Base-by-base conservation (phyloP, 495 filamentous ascomycete species). In the Annulohypoxylon moriforme region DNA sequence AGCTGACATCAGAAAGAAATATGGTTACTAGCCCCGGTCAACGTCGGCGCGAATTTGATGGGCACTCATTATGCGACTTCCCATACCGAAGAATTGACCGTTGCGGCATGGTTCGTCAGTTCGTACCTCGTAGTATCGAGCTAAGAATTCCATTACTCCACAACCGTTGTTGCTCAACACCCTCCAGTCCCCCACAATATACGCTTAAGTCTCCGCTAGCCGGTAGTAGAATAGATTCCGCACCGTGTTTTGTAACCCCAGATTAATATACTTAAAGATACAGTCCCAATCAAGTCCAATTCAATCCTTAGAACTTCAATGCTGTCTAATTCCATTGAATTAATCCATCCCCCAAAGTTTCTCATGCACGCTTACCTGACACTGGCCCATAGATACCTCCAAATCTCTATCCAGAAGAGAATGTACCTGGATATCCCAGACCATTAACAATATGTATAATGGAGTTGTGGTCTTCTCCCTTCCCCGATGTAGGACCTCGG, bases 401-500 rank as follows among this genome's bases (percentile, higher is more conserved):
- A n/a, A n/a, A n/a, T n/a, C n/a, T n/a, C n/a, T n/a, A n/a, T n/a
- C n/a, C n/a, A n/a, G n/a, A n/a, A n/a, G n/a, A 44, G 31, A 33
- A 36, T 8, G 13, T 11, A 36, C 33, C n/a, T n/a, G 33, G 33
- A 36, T 18, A 16, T 11, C 13, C 5, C 29, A 50, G 1, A n/a
- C 22, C n/a, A 29, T 24, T 11, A 52, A 20, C n/a, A n/a, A 38
- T 57, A 2, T 38, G 9, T 24, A 31, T 33, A 33, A 16, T 7
- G 38, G 34, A 60, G n/a, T 47, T 24, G 46, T 22, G 24, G 24
- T 60, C 14, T 29, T 60, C 14, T 49, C 57, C n/a, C 57, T 9
- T 18, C 31, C 52, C 67, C 52, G 60, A 59, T 59, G 40, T 69
- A 62, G 22, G 52, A 69, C 67, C 67, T 69, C 67, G 67, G 67